Base-by-base conservation (phyloP, 2,329 filamentous ascomycete genomes). In the Sarocladium oryzae region DNA sequence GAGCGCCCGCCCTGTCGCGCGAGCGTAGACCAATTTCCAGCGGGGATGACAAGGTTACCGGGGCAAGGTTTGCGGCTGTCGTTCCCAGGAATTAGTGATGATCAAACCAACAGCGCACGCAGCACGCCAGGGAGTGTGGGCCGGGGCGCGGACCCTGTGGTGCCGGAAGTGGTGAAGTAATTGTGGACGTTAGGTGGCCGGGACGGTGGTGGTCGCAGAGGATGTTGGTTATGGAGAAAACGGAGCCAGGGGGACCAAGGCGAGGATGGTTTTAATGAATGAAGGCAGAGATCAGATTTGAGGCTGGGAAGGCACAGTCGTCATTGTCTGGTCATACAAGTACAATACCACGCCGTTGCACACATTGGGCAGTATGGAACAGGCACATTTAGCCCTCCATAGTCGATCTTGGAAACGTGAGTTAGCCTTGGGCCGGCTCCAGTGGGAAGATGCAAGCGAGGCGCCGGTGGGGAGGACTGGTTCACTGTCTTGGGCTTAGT, bases 1-100 rank as follows among this genome's bases (percentile, higher is more conserved):
- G 46, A 36, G 15, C 46, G 30, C 43, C 46, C 46, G 30, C 43
- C 46, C 32, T 49, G 46, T 49, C 46, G 46, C 32, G 32, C 46
- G 24, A 24, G 30, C 46, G 24, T 36, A 11, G 30, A 21, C 24
- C 46, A 36, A 36, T 26, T 28, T 49, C 13, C 21, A 37, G 46
- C 37, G 46, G 46, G 33, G 46, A 37, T 36, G 46, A 13, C 43
- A 48, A 23, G 43, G 43, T 32, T 48, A 48, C 26, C n/a, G 43
- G 43, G 26, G 43, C 43, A 48, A 26, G 43, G 43, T 33, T 48
- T 48, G 13, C 40, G 40, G 40, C 33, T 33, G 43, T 48, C 28
- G 43, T 33, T 48, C 43, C 24, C 28, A 32, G n/a, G n/a, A n/a
- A n/a, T n/a, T 5, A 23, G 28, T 26, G 46, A 49, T 37, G 46